Conservation (phyloP, 768 basidiomycete species). For the Panaeolus cyanescens region DNA sequence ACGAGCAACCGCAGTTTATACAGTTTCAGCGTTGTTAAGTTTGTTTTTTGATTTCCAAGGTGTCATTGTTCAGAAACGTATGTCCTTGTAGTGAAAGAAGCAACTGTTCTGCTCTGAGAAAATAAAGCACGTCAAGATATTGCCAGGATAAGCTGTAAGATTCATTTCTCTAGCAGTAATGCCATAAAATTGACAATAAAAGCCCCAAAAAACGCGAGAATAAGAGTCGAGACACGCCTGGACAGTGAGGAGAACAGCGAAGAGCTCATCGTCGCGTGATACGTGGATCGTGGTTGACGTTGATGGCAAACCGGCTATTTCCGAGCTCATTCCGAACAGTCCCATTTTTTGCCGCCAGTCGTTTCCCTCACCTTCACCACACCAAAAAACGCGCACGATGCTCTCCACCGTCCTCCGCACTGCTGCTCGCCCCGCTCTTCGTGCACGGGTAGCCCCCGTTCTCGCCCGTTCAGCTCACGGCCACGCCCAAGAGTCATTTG, state of each 20-base stretch:
- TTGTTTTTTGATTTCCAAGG: no score
- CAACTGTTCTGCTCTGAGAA: background rate
- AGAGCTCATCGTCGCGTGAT: background rate
- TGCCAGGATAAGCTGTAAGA: background rate
- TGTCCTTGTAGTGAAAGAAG: no score
- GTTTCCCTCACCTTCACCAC: conserved; percentile 14
- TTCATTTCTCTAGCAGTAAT: background rate
- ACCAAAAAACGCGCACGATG: conserved; percentile 41
- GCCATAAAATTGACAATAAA: background rate
- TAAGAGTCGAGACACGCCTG: conserved; percentile 1
- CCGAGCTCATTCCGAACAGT: conserved; percentile 25
- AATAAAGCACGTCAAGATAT: background rate
- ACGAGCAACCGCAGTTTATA: no score
- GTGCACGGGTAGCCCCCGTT: conserved; percentile 39
- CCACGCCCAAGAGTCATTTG: conserved; percentile 90
- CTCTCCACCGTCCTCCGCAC: conserved; percentile 64
- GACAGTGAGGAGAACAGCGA: background rate
- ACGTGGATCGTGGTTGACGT: background rate
- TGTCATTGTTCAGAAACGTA: no score
- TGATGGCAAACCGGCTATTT: conserved; percentile 18
- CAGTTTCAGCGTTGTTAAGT: no score
- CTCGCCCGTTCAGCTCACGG: conserved; percentile 52
- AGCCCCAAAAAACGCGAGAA: background rate
- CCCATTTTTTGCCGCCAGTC: conserved; percentile 24
- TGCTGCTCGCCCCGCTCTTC: conserved; percentile 49